Conservation (phyloP, 495 filamentous ascomycete genomes). For the Aspergillus ostianus region DNA sequence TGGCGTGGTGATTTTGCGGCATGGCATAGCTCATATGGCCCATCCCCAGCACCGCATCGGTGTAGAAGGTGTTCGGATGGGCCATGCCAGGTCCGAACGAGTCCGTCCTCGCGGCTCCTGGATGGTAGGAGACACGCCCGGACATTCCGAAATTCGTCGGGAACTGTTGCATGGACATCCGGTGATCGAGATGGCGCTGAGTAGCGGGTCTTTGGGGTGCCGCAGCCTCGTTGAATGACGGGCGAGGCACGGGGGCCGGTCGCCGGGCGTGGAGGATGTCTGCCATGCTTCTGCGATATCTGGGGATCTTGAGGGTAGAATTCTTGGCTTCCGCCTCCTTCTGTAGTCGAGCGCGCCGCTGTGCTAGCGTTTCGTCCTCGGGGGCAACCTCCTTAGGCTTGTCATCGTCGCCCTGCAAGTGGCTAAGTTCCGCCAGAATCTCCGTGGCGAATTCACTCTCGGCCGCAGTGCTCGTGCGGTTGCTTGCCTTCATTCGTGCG, state of each 20-base stretch:
- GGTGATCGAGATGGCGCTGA: constrained; percentile 22
- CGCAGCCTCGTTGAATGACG: constrained; percentile 29
- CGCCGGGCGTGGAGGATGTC: constrained; percentile 61
- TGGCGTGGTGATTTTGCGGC: constrained; percentile 29
- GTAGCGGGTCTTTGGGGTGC: constrained; percentile 8
- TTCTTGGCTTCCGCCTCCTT: constrained; percentile 57
- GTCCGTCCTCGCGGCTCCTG: constrained; percentile 13
- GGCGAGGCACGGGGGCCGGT: constrained; percentile 38
- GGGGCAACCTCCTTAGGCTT: constrained; percentile 18
- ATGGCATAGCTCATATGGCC: constrained; percentile 36
- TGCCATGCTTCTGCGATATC: constrained; percentile 62
- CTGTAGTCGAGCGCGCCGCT: constrained; percentile 78
- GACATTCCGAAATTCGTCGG: constrained; percentile 19
- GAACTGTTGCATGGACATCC: constrained; percentile 36
- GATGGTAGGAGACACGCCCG: constrained; percentile 21
- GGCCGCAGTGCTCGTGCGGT: constrained; percentile 53
- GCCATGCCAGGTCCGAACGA: constrained; percentile 29
- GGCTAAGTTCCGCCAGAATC: constrained; percentile 69
- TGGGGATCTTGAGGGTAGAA: constrained; percentile 30
- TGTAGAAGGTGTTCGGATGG: constrained; percentile 32
- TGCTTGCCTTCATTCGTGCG: constrained; percentile 61
- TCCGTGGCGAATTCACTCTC: constrained; percentile 79
- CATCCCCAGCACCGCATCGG: constrained; percentile 33
- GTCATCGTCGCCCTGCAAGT: constrained; percentile 34
- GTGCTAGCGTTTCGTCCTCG: constrained; percentile 85